These are phyloP conservation scores for Senna siamea DNA, from an alignment of 306 rosid genomes.

Conservation along the genomic window DNA sequence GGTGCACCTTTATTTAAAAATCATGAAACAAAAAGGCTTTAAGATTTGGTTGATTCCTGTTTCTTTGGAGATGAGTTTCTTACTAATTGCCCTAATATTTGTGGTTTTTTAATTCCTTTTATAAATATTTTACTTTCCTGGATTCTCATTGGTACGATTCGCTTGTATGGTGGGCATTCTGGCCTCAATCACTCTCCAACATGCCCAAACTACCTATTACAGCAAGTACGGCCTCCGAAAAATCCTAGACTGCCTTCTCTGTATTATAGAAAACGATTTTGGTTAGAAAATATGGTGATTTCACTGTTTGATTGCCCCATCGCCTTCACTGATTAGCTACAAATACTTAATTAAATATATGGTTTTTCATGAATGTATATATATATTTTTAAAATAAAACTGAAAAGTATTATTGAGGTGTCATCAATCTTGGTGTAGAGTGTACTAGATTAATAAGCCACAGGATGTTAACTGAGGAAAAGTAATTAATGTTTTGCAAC, in stretches of 20 bases:
- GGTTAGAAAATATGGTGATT: not conserved
- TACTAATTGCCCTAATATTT: not conserved
- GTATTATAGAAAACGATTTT: not conserved
- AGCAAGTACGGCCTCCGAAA: not conserved
- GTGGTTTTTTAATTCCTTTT: not conserved
- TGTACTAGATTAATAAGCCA: slow-evolving; percentile 56
- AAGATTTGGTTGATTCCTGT: not conserved
- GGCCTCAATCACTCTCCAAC: slow-evolving; percentile 14
- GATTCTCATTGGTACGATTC: not conserved
- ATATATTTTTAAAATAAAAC: slow-evolving; percentile 3
- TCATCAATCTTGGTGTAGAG: slow-evolving; percentile 30
- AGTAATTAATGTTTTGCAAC: slow-evolving; percentile 89
- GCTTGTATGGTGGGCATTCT: slow-evolving; percentile 14
- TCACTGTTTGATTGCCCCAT: not conserved
- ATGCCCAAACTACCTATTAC: not conserved
- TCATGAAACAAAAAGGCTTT: not conserved
- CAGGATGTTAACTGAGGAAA: slow-evolving; percentile 65
- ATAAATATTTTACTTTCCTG: not conserved
- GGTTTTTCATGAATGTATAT: not conserved
- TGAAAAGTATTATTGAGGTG: slow-evolving; percentile 7
- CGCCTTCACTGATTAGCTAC: not conserved
- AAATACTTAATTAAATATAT: slow-evolving; percentile 16
- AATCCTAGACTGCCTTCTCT: not conserved
- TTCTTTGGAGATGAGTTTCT: not conserved
- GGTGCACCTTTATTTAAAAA: not conserved